Percentiles rank a stretch among this genome's conserved stretches.
These are phyloP conservation scores for Tulasnella calospora DNA, from an alignment of 768 basidiomycete species.

Conservation along the genomic window DNA sequence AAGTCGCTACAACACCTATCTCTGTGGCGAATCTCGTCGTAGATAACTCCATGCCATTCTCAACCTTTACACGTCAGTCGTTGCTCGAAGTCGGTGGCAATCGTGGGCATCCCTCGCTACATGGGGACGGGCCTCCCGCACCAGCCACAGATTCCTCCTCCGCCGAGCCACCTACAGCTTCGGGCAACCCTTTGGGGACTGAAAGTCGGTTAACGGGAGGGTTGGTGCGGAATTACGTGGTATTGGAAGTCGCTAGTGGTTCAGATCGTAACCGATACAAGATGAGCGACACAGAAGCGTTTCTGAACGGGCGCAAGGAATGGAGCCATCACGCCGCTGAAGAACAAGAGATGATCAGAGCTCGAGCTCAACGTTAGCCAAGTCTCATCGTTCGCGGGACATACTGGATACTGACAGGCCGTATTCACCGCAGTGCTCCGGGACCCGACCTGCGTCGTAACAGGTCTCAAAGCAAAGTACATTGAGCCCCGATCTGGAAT, in stretches of 20 bases:
- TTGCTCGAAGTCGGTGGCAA: neutral
- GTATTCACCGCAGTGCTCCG: neutral
- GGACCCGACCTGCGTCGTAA: constrained; percentile 51
- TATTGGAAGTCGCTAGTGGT: constrained; percentile 48
- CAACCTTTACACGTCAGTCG: neutral
- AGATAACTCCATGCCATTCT: neutral
- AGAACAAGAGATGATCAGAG: constrained; percentile 28
- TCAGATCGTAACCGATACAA: neutral
- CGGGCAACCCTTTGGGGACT: constrained; percentile 27
- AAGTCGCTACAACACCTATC: neutral
- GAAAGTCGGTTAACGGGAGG: neutral
- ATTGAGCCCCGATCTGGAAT: constrained; percentile 73
- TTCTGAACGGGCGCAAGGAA: constrained; percentile 73
- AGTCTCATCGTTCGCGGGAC: neutral
- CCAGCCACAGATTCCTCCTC: neutral
- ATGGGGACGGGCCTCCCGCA: neutral
- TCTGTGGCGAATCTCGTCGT: neutral
- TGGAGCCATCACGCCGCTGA: constrained; percentile 41
- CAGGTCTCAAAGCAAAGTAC: constrained; percentile 72
- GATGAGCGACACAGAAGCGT: constrained; percentile 12
- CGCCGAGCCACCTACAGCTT: neutral
- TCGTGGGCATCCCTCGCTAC: neutral
- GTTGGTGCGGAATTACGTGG: constrained; percentile 65
- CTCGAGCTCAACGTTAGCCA: neutral
- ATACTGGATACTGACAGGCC: neutral